Evolutionary conservation across 2,329 filamentous ascomycete genomes (phyloP), one percentile per base, ranked within the genome.

Genomic region (Fusarium sp.): DNA sequence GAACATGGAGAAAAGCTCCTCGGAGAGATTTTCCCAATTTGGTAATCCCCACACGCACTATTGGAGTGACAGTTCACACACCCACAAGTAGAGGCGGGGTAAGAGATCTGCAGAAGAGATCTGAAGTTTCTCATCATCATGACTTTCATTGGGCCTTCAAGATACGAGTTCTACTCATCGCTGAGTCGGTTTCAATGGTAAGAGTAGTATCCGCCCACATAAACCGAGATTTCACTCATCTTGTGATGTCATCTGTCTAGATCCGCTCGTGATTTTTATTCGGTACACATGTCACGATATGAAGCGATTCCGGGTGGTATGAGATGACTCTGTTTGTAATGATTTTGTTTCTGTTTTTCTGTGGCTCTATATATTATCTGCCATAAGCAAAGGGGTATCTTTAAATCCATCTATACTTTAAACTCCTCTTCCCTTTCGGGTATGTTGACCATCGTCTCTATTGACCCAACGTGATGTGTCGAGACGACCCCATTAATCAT

Each of bases 171-270:
- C 34, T 38, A 4, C 10, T 2, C 34, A 7, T n/a, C 18, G 10
- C 34, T n/a, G 18, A n/a, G 18, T n/a, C 3, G 34, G 18, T n/a
- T n/a, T 10, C 34, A 4, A n/a, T 7, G 5, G 18, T 0, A 0
- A 11, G 6, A 18, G 32, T 18, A 4, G 34, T 11, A n/a, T 38
- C 34, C 34, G 32, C 32, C 16, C 32, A 16, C 8, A 34, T 9
- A 8, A 34, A 3, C 34, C 9, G 3, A 6, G 18, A 6, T n/a
- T 38, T 6, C 9, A 18, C 16, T 2, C 34, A n/a, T 6, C 34
- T 38, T 11, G 18, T 38, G 18, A 38, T 38, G 2, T 12, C 34
- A 38, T 38, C 34, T 38, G 18, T 3, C 34, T 6, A 4, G 2
- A 3, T n/a, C 18, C 6, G 10, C 18, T 12, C 3, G 18, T 12